Conservation (phyloP, 108 stramenopile genomes). For the Pseudonitzschia multistriata region DNA sequence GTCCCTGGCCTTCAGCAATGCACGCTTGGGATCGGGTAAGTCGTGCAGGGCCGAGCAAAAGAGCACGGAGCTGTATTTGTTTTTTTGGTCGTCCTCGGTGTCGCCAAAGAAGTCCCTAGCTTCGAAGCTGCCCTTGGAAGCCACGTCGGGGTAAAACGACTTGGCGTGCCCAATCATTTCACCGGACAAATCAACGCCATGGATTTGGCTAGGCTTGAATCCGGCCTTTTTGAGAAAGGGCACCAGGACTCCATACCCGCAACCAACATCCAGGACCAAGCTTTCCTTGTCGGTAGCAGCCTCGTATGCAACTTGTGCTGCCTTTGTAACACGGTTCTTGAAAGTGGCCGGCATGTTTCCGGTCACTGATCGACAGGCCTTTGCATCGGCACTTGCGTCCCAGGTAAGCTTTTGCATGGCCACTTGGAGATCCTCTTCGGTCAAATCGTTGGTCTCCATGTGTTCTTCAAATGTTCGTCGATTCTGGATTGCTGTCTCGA, state of each 20-base stretch:
- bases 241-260: constrained; percentile 68
- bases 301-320: constrained; percentile 49
- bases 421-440: constrained; percentile 57
- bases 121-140: constrained; percentile 38
- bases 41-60: constrained; percentile 74
- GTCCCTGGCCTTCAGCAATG: constrained; percentile 46
- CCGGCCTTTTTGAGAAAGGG: constrained; percentile 51
- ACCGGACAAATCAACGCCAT: constrained; percentile 64
- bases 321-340: constrained; percentile 43
- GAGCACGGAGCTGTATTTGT: constrained; percentile 52
- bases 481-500: constrained; percentile 40
- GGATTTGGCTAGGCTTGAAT: constrained; percentile 42
- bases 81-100: constrained; percentile 5
- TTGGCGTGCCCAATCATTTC: constrained; percentile 74
- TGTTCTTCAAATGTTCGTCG: constrained; percentile 41
- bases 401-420: constrained; percentile 62
- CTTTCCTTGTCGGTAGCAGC: constrained; percentile 7
- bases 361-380: constrained; percentile 54
- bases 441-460: constrained; percentile 32
- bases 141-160: constrained; percentile 32
- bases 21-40: constrained; percentile 50
- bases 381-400: constrained; percentile 82
- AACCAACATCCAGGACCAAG: constrained; percentile 63
- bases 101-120: constrained; percentile 47
- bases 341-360: constrained; percentile 58